phyloP scores from a whole-genome alignment of 176 grass and related monocot species.

The Elymus sibiricus region DNA sequence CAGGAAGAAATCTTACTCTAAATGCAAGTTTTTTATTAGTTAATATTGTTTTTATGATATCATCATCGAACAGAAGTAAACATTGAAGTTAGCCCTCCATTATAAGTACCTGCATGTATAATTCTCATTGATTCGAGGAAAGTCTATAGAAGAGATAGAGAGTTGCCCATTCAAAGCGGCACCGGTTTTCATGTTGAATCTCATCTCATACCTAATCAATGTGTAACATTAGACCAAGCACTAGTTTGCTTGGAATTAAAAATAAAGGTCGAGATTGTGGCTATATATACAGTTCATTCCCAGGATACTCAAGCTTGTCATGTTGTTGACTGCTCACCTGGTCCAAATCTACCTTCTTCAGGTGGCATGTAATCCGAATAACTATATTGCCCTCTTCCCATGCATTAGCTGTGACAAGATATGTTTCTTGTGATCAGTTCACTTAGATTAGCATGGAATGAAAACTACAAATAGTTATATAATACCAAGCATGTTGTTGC shows the following conservation, averaged over 20 bases:
- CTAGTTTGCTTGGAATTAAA: constrained; percentile 16
- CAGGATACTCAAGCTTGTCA: constrained; percentile 66
- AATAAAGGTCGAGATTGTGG: not conserved
- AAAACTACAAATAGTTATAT: not conserved
- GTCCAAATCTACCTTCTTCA: constrained; percentile 81
- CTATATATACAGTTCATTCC: constrained; percentile 67
- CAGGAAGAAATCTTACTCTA: not conserved
- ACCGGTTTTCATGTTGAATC: no score
- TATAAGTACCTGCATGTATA: constrained; percentile 69
- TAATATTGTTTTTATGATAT: not conserved
- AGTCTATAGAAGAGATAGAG: constrained; percentile 83
- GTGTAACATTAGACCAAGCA: not conserved
- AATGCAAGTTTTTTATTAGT: not conserved
- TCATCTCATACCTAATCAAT: no score
- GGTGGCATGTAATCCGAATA: constrained; percentile 71
- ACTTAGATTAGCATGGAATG: not conserved
- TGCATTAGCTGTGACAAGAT: constrained; percentile 64
- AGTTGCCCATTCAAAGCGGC: constrained; percentile 82
- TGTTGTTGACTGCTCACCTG: constrained; percentile 46
- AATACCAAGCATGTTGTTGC: no score
- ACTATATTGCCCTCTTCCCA: constrained; percentile 92
- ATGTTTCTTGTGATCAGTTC: constrained; percentile 1
- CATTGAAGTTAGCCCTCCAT: not conserved
- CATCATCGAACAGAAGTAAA: not conserved
- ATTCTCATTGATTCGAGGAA: constrained; percentile 85